A percentile compares a stretch with the other conserved stretches of the same genome.
Evolutionary conservation across 1,284 basidiomycete genomes (phyloP).

Genomic region (Xanthoconium separans): DNA sequence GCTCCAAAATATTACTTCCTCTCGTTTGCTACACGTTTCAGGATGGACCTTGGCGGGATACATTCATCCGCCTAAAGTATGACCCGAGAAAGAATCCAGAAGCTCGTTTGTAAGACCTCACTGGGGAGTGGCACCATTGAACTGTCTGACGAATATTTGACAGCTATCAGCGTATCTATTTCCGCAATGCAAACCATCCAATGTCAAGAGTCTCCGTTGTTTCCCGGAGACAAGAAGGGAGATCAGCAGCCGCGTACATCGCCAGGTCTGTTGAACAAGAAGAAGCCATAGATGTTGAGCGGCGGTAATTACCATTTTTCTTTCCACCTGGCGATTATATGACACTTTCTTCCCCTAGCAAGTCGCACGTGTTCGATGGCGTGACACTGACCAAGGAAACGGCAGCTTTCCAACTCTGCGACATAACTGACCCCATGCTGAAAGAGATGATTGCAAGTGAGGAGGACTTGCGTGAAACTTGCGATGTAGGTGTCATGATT

Average conservation of each 20-base stretch:
- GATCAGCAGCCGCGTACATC: constrained; percentile 35
- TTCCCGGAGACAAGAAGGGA: constrained; percentile 60
- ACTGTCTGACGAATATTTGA: constrained; percentile 1
- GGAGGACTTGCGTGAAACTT: constrained; percentile 62
- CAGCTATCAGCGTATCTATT: constrained; percentile 84
- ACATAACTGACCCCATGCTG: constrained; percentile 84
- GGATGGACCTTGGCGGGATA: constrained; percentile 94
- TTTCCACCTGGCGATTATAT: neutral
- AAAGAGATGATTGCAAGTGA: constrained; percentile 76
- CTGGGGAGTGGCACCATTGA: neutral
- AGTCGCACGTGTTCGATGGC: constrained; percentile 90
- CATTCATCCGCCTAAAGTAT: constrained; percentile 83
- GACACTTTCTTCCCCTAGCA: constrained; percentile 32
- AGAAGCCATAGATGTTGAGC: constrained; percentile 40
- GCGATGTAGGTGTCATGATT: constrained; percentile 55
- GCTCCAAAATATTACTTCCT: constrained; percentile 71
- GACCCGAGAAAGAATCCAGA: constrained; percentile 77
- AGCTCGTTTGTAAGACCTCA: constrained; percentile 66
- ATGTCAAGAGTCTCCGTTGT: constrained; percentile 71
- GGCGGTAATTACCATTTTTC: constrained; percentile 33
- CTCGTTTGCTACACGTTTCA: constrained; percentile 84
- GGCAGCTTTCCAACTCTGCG: constrained; percentile 91
- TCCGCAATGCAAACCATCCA: constrained; percentile 78
- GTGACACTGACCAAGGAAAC: constrained; percentile 73
- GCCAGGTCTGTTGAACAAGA: constrained; percentile 41